Conservation (phyloP, 768 basidiomycete genomes). For the Boletus edulis region DNA sequence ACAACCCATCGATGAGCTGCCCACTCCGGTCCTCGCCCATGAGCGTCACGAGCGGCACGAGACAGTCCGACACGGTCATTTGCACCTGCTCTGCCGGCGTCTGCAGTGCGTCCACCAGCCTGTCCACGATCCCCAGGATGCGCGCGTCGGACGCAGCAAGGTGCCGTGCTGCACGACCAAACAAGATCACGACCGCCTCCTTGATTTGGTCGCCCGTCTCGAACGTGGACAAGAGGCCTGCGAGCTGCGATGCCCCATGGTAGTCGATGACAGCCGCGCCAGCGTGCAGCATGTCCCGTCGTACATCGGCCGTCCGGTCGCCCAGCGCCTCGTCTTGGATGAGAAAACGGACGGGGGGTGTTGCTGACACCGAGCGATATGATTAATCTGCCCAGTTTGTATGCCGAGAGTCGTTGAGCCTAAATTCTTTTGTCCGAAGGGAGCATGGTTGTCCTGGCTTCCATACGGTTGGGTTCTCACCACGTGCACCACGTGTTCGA, state of each 20-base stretch:
- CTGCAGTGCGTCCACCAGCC: slow-evolving; percentile 84
- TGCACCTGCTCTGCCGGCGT: slow-evolving; percentile 97
- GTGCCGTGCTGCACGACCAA: slow-evolving; percentile 90
- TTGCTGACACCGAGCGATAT: no score
- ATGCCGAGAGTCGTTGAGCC: no score
- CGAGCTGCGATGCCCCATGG: slow-evolving; percentile 71
- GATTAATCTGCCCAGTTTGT: no score
- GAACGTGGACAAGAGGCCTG: slow-evolving; percentile 76
- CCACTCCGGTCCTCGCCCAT: slow-evolving; percentile 47
- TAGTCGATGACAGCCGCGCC: slow-evolving; percentile 79
- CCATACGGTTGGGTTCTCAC: slow-evolving; percentile 80
- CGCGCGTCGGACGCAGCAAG: slow-evolving; percentile 74
- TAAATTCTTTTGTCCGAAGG: no score
- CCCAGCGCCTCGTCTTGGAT: slow-evolving; percentile 86
- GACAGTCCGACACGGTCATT: slow-evolving; percentile 92
- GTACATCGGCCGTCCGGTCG: slow-evolving; percentile 78
- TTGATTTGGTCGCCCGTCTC: slow-evolving; percentile 88
- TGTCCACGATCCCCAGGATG: slow-evolving; percentile 77
- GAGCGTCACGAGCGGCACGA: slow-evolving; percentile 78
- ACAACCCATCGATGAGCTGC: slow-evolving; percentile 69
- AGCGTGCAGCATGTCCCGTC: slow-evolving; percentile 84
- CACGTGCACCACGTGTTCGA: slow-evolving; percentile 67
- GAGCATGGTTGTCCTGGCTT: no score
- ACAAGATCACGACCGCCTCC: slow-evolving; percentile 92
- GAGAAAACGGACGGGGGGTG: slow-evolving; percentile 77